A percentile compares a stretch with the other conserved stretches of the same genome.
Conservation (phyloP, 306 rosid species). For the Acmispon strigosus region DNA sequence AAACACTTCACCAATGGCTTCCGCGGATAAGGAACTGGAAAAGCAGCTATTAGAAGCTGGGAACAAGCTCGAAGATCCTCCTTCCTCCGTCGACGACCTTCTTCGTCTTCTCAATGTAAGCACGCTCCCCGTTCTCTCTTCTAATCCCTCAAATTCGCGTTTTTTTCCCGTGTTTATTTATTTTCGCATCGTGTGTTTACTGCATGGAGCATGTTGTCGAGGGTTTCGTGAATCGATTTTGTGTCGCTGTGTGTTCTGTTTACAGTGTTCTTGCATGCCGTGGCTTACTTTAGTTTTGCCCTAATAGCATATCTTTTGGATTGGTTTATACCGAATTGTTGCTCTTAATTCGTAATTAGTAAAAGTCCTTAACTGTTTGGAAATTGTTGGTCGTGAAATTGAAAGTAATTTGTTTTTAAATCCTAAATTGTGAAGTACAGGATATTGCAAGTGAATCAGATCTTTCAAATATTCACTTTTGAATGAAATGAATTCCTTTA, state of each 20-base stretch:
- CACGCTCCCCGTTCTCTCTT: not conserved
- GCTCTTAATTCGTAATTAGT: not conserved
- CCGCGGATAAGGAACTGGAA: conserved; percentile 62
- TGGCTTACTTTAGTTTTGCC: not conserved
- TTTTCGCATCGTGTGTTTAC: not conserved
- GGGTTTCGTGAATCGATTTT: conserved; percentile 15
- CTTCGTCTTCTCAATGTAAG: conserved; percentile 73
- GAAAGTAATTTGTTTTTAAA: not conserved
- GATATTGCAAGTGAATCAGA: not conserved
- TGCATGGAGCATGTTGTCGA: not conserved
- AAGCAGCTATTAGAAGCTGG: conserved; percentile 70
- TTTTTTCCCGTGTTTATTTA: not conserved
- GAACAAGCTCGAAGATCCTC: conserved; percentile 51
- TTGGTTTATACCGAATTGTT: not conserved
- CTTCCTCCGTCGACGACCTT: conserved; percentile 53
- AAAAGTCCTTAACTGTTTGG: not conserved
- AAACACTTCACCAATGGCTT: conserved; percentile 45
- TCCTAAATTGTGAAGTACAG: not conserved
- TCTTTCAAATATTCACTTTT: not conserved
- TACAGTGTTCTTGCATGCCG: conserved; percentile 13
- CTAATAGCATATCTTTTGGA: not conserved
- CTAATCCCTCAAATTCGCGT: not conserved
- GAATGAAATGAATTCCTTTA: not conserved
- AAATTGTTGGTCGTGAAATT: not conserved
- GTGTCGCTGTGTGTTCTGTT: not conserved